Evolutionary conservation across 306 rosid species (phyloP).

Genomic region (Albizia julibrissin): DNA sequence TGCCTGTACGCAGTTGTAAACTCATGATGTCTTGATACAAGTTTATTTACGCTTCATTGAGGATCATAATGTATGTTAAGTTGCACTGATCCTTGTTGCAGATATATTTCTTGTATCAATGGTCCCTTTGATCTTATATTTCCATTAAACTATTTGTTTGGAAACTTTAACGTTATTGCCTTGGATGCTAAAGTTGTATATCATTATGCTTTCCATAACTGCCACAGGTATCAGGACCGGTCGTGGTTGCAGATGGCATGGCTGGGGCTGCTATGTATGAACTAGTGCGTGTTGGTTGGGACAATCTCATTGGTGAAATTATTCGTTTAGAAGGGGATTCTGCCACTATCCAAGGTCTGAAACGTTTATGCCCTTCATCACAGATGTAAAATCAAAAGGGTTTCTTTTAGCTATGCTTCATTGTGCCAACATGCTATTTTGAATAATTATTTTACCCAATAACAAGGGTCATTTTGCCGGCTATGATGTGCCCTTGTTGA

Average conservation of each 20-base stretch:
- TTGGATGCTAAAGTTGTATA: constrained; percentile 12
- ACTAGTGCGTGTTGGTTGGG: constrained; percentile 84
- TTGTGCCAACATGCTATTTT: not conserved
- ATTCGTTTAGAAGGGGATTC: constrained; percentile 82
- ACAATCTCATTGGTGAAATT: constrained; percentile 78
- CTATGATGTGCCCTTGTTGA: not conserved
- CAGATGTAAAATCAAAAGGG: not conserved
- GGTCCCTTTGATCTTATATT: not conserved
- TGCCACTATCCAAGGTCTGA: constrained; percentile 77
- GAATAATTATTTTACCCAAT: not conserved
- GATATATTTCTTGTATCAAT: not conserved
- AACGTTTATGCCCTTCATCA: not conserved
- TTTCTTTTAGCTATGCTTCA: not conserved
- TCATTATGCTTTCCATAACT: not conserved
- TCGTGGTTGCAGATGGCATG: constrained; percentile 98
- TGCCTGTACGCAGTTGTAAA: constrained; percentile 34
- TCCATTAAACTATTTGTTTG: not conserved
- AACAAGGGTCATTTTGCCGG: not conserved
- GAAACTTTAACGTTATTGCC: not conserved
- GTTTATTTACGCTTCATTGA: not conserved
- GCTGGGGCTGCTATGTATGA: constrained; percentile 99
- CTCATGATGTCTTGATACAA: constrained; percentile 17
- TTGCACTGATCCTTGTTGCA: constrained; percentile 40
- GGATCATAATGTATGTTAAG: not conserved
- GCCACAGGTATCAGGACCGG: constrained; percentile 95